These are phyloP conservation scores for Diaporthe destruens DNA, from an alignment of 2,329 filamentous ascomycete genomes.

Conservation along the genomic window DNA sequence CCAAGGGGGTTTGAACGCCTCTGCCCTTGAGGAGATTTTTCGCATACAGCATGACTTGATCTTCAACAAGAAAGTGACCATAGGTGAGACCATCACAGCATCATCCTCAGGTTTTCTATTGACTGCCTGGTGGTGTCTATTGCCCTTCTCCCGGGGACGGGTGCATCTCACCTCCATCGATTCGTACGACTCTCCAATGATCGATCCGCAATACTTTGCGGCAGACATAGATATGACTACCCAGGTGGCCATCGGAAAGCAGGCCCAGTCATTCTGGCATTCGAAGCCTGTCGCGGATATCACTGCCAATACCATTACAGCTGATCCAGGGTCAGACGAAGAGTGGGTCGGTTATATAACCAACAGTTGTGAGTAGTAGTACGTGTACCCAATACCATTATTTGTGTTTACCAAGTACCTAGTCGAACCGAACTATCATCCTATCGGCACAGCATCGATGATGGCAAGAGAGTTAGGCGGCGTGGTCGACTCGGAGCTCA, in stretches of 20 bases:
- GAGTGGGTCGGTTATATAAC: slow-evolving; percentile 26
- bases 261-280: slow-evolving; percentile 50
- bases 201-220: slow-evolving; percentile 54
- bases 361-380: not conserved
- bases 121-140: slow-evolving; percentile 53
- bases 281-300: slow-evolving; percentile 46
- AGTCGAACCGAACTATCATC: slow-evolving; percentile 41
- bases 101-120: slow-evolving; percentile 48
- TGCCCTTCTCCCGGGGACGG: slow-evolving; percentile 57
- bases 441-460: slow-evolving; percentile 43
- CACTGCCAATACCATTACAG: slow-evolving; percentile 37
- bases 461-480: slow-evolving; percentile 50
- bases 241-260: slow-evolving; percentile 48
- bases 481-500: slow-evolving; percentile 57
- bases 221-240: slow-evolving; percentile 53
- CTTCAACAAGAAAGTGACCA: slow-evolving; percentile 58
- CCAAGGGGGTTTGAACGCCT: slow-evolving; percentile 38
- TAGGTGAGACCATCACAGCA: slow-evolving; percentile 61
- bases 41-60: slow-evolving; percentile 61
- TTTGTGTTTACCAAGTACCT: not conserved
- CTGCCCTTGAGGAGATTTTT: slow-evolving; percentile 56
- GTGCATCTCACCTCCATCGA: slow-evolving; percentile 55
- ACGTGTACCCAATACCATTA: not conserved
- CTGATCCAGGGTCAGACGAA: slow-evolving; percentile 25
- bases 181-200: slow-evolving; percentile 51